Base-by-base conservation (phyloP, 331 rosid genomes). In the Rhamnella rubrinervis region DNA sequence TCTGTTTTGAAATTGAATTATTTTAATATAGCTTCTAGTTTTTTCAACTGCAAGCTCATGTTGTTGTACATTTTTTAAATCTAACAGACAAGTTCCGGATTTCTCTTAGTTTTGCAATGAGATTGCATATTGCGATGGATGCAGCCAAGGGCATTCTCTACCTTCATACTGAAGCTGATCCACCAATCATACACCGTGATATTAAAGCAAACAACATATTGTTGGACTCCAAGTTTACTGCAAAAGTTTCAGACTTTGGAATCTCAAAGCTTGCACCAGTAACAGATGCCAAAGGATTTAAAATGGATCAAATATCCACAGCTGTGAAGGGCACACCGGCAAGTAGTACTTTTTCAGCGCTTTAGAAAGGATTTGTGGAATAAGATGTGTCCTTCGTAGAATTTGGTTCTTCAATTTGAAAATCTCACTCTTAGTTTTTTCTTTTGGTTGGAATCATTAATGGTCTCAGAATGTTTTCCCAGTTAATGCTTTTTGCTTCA, bases 201-300 rank as follows among this genome's bases (percentile, higher is more conserved):
- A 56, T 68, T 13, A 68, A 68, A 35, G 63, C 73, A 6, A 68
- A 23, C 64, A 68, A 68, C 73, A 57, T 68, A 68, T 17, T 68
- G 73, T 39, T 68, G 63, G 73, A 68, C 55, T 68, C 73, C 23
- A 68, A 68, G 59, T 68, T 68, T 17, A 68, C 64, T 16, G 73
- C 73, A 68, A 68, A 68, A 44, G 73, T 68, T 57, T 56, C 73
- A 21, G 73, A 68, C 25, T 68, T 68, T 15, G 73, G 73, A 68
- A 56, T 68, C 55, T 68, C 73, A 16, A 38, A n/a, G 56, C 64
- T 68, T 55, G 73, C 65, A 0, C 73, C 73, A 3, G 65, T 68
- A 1, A 16, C 64, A 1, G 73, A 68, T 17, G n/a, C 19, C 55
- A 57, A 21, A 56, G 64, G 52, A 16, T 16, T 16, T 0, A 40